Evolutionary conservation across 2,329 filamentous ascomycete species (phyloP), one percentile per base, ranked within the genome.

Genomic region (Colletotrichum simmondsii): DNA sequence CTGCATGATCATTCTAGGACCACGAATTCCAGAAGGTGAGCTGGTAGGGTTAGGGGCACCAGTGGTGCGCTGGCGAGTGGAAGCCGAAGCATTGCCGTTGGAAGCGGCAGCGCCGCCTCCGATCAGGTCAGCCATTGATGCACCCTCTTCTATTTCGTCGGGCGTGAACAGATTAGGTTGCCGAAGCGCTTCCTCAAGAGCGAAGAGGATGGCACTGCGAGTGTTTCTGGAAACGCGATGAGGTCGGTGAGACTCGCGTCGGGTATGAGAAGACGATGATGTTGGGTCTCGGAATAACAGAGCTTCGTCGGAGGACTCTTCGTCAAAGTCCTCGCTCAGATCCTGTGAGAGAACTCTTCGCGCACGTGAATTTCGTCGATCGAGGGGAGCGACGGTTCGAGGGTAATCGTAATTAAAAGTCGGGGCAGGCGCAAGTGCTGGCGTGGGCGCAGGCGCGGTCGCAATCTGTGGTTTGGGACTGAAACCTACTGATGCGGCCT

Each of bases 1-100:
- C 82, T 94, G 92, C 95, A 98, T 97, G 78, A 98, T 96, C 84
- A 96, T 93, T 75, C 93, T 92, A 19, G 96, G 96, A 46, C 95
- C 95, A 76, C 93, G 91, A 73, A 98, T 93, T 30, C 93, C 92
- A 72, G 88, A 87, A 11, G 89, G 89, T 16, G 89, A 90, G 76
- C 87, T 86, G 30, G 87, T 87, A 66, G 88, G 87, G 24, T 83
- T 83, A 42, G 89, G 86, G 3, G 85, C 83, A n/a, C 85, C 84
- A 2, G 85, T 83, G 35, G 86, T 85, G 61, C 87, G 85, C 14
- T 86, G 79, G 24, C 84, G 81, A 2, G 85, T 77, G 46, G 74
- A 63, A 10, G 68, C 53, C 24, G 84, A 73, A 70, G 85, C 88
- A 80, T 89, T 89, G 76, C 89, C 89, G 79, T 89, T 89, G 75